Conservation (phyloP, 495 filamentous ascomycete genomes). For the Xylaria acuta region DNA sequence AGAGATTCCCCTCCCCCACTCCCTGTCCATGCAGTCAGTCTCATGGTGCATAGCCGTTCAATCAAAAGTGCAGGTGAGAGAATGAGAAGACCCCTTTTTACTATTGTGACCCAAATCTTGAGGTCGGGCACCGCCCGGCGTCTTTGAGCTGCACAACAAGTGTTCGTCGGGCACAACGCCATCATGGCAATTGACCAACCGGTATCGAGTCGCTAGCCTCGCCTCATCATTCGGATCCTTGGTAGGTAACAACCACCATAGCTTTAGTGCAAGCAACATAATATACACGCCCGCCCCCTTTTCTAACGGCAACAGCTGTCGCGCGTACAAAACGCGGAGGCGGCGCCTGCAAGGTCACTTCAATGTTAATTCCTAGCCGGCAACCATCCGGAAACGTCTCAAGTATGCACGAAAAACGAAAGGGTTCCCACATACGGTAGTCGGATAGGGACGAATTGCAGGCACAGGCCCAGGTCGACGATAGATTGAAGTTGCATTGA, state of each 20-base stretch:
- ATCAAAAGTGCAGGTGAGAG: constrained; percentile 17
- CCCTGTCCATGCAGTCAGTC: background rate
- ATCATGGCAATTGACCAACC: constrained; percentile 20
- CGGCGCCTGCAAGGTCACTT: constrained; percentile 12
- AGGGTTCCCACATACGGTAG: constrained; percentile 23
- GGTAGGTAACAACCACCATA: background rate
- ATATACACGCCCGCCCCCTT: background rate
- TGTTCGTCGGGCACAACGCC: constrained; percentile 16
- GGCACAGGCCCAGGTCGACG: background rate
- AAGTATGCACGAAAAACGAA: constrained; percentile 17
- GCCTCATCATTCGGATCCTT: background rate
- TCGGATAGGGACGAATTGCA: constrained; percentile 16
- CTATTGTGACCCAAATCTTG: background rate
- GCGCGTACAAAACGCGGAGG: constrained; percentile 15
- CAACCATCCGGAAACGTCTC: constrained; percentile 20
- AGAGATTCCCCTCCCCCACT: background rate
- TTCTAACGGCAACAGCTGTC: constrained; percentile 12
- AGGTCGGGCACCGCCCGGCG: constrained; percentile 15
- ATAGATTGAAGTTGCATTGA: constrained; percentile 13
- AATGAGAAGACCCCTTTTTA: constrained; percentile 11
- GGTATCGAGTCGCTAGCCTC: background rate
- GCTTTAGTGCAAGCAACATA: background rate
- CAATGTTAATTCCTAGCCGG: constrained; percentile 21
- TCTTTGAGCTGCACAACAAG: constrained; percentile 1
- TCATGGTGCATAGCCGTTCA: background rate